These are phyloP conservation scores for Colletotrichum australisinense DNA, from an alignment of 2,329 filamentous ascomycete genomes.

Conservation along the genomic window DNA sequence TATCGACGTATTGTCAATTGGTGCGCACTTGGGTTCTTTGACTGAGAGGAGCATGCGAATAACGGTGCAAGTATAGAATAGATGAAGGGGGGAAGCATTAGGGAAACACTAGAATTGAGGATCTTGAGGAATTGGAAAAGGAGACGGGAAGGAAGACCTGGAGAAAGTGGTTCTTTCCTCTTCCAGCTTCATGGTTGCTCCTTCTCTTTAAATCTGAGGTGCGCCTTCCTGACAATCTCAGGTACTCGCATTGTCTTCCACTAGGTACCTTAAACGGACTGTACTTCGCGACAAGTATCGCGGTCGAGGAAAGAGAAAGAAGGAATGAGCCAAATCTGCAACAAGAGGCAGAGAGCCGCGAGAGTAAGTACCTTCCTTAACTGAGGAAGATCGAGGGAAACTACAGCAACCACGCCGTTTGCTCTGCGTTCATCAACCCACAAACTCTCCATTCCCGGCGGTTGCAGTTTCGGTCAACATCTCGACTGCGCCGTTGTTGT, in stretches of 20 bases:
- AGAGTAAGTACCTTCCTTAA: no score
- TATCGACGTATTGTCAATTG: no score
- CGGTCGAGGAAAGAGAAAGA: background rate
- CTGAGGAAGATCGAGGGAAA: background rate
- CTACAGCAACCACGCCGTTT: background rate
- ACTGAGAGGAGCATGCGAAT: slow-evolving; percentile 9
- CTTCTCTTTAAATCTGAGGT: background rate
- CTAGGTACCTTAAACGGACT: background rate
- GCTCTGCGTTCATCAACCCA: background rate
- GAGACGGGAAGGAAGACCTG: background rate
- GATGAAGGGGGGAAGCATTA: background rate
- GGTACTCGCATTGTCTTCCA: background rate
- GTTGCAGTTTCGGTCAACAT: background rate
- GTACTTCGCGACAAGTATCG: background rate
- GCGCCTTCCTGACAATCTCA: background rate
- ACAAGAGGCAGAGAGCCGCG: no score
- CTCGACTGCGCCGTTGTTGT: no score
- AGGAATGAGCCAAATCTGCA: no score
- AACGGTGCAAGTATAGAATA: background rate
- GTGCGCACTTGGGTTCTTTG: background rate
- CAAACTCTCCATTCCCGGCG: background rate
- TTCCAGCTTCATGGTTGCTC: background rate
- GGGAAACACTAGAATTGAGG: background rate
- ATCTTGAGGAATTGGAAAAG: background rate
- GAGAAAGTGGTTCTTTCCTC: background rate